Evolutionary conservation across 2,329 filamentous ascomycete genomes (phyloP), one percentile per base, ranked within the genome.

Genomic region (Trichoderma koningii): DNA sequence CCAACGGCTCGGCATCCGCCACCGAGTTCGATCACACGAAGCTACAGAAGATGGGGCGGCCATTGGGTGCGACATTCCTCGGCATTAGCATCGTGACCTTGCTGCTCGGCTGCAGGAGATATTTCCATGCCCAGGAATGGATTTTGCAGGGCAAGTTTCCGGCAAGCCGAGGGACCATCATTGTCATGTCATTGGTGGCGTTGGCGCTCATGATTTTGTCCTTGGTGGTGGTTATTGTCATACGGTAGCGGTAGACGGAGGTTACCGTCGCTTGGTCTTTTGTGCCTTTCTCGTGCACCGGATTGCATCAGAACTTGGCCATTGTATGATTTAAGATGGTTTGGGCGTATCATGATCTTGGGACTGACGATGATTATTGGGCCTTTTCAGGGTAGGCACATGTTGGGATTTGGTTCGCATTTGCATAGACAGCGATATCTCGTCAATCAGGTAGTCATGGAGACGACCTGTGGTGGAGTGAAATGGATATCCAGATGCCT

Each of bases 101-200:
- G 64, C 82, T 91, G 63, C 81, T 94, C 60, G 91, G 91, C 7
- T 93, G 92, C 75, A 88, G 90, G 73, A 82, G 91, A 60, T 95
- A 92, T 75, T 89, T 92, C 70, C 87, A 91, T 73, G 84, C 85
- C 23, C 91, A 95, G 78, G 83, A 90, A 71, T 95, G 92, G 85
- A 85, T 95, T 26, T 88, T 94, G 66, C 79, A 85, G 68, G 90
- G 91, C 70, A 93, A 93, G 75, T 93, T 93, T 71, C 90, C 91
- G 0, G 90, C 91, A 7, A 90, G 89, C 70, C 82, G 91, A 68
- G 90, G 90, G 4, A 92, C 90, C 23, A 86, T 95, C 51, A 79
- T 92, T 53, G 70, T 93, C 44, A 85, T 94, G 38, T 85, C 88
- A 9, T 76, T 85, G 19, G 83, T 93, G 51, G 86, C 90, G 3